phyloP scores from a whole-genome alignment of 352 stramenopile genomes.

The Globisporangium nagaii region DNA sequence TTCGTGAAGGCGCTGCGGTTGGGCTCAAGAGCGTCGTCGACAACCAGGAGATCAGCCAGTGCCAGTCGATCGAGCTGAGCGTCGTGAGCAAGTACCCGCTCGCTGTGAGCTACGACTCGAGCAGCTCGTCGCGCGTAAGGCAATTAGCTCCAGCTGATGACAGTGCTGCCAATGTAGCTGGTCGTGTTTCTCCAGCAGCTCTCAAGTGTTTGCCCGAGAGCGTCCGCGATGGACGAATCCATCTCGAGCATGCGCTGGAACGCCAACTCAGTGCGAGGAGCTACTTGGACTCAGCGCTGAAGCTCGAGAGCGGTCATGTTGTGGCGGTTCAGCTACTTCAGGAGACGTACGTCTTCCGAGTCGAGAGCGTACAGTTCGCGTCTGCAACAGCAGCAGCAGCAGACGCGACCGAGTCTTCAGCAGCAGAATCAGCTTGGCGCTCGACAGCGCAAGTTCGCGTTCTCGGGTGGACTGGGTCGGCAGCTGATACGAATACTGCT shows the following conservation, averaged over 20 bases:
- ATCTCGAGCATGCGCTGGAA: slow-evolving; percentile 20
- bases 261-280: slow-evolving; percentile 31
- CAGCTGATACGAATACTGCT: not conserved
- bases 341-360: slow-evolving; percentile 45
- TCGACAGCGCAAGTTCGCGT: not conserved
- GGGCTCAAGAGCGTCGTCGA: slow-evolving; percentile 11
- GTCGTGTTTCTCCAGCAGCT: not conserved
- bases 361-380: slow-evolving; percentile 12
- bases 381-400: slow-evolving; percentile 4
- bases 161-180: not conserved
- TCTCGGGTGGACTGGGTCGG: not conserved
- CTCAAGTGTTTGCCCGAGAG: slow-evolving; percentile 33
- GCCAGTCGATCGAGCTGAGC: slow-evolving; percentile 20
- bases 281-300: not conserved
- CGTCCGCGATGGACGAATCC: slow-evolving; percentile 26
- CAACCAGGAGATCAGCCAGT: not conserved
- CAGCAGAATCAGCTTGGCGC: no score
- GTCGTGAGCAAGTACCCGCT: slow-evolving; percentile 28
- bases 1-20: slow-evolving; percentile 9
- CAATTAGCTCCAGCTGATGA: no score
- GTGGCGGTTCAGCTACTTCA: slow-evolving; percentile 42
- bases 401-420: no score
- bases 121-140: no score
- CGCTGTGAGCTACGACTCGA: not conserved
- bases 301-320: slow-evolving; percentile 17